These are phyloP conservation scores for Ilyonectria destructans DNA, from an alignment of 2,329 filamentous ascomycete genomes.

Conservation along the genomic window DNA sequence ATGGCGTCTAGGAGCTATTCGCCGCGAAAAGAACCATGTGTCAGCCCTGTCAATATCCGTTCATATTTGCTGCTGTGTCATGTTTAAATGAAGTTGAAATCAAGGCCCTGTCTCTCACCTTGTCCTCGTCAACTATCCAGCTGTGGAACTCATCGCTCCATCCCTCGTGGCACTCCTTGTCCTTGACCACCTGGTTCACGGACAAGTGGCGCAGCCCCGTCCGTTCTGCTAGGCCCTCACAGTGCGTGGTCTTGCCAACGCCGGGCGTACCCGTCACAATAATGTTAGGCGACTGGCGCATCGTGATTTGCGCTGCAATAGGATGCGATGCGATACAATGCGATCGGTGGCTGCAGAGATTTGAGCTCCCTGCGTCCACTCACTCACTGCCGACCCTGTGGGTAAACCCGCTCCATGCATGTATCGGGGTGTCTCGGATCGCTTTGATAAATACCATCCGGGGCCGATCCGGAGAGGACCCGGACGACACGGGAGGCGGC, in stretches of 20 bases:
- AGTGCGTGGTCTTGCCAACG: constrained; percentile 95
- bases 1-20: constrained; percentile 86
- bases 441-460: constrained; percentile 23
- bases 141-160: constrained; percentile 89
- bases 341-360: constrained; percentile 44
- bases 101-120: constrained; percentile 68
- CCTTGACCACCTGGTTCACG: constrained; percentile 93
- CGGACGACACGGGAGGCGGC: not conserved
- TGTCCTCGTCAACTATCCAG: constrained; percentile 97
- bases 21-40: constrained; percentile 1
- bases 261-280: constrained; percentile 96
- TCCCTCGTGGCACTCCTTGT: constrained; percentile 88
- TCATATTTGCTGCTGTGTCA: not conserved
- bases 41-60: constrained; percentile 26
- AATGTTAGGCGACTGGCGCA: constrained; percentile 82
- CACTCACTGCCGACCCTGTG: constrained; percentile 9
- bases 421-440: constrained; percentile 37
- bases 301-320: constrained; percentile 45
- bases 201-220: constrained; percentile 87
- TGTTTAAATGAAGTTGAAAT: not conserved
- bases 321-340: constrained; percentile 5
- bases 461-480: constrained; percentile 3
- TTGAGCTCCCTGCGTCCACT: constrained; percentile 20
- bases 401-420: constrained; percentile 32
- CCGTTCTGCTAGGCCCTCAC: constrained; percentile 83